Percentiles rank a stretch among this genome's conserved stretches.
Conservation (phyloP, 2,329 filamentous ascomycete species). For the Penicillium polonicum region DNA sequence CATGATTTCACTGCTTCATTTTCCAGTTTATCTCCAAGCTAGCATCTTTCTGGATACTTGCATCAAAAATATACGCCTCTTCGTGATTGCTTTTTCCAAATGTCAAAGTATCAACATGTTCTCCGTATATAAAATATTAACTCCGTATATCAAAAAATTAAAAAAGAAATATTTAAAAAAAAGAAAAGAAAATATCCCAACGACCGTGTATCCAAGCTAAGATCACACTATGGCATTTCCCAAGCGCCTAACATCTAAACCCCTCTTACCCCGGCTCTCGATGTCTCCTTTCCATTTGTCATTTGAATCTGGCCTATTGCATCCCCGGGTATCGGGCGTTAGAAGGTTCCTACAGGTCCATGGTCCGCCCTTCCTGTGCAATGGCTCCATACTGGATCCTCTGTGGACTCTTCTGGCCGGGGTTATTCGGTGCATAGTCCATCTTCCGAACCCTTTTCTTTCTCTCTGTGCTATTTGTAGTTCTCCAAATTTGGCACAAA, state of each 20-base stretch:
- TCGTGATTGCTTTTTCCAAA: conserved; percentile 4
- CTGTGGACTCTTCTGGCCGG: neutral
- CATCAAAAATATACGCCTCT: neutral
- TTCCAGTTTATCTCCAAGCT: neutral
- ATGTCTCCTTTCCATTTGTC: conserved; percentile 5
- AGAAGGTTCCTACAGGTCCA: conserved; percentile 4
- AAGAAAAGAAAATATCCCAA: neutral
- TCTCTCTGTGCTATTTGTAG: conserved; percentile 1
- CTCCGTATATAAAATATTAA: neutral
- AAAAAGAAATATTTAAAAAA: neutral
- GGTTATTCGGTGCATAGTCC: neutral
- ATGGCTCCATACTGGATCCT: neutral
- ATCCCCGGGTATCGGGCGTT: conserved; percentile 14
- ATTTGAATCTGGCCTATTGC: conserved; percentile 15
- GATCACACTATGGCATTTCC: neutral
- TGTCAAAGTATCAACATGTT: neutral
- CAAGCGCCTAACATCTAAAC: neutral
- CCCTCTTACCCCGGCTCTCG: neutral
- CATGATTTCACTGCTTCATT: neutral
- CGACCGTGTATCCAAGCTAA: neutral
- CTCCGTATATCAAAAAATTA: neutral
- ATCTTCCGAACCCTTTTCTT: neutral
- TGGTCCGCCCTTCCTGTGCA: conserved; percentile 3
- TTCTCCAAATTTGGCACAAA: conserved; percentile 27
- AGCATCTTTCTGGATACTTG: conserved; percentile 1